A percentile compares a stretch with the other conserved stretches of the same genome.
Evolutionary conservation across 495 filamentous ascomycete species (phyloP).

Genomic region (Aspergillus haitiensis): DNA sequence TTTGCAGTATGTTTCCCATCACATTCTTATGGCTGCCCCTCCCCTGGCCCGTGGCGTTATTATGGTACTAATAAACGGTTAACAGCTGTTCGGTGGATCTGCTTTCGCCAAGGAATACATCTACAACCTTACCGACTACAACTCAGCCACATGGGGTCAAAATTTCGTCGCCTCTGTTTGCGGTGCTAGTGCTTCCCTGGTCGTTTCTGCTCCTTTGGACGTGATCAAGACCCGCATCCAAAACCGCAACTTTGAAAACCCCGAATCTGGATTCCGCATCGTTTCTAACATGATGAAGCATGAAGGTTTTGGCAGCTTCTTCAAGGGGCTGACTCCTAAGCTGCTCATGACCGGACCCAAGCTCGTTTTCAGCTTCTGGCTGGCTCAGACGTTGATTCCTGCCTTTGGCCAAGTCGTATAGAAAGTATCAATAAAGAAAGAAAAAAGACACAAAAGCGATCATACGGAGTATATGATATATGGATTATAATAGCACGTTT

Average conservation of each 20-base stretch:
- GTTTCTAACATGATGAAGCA: constrained; percentile 85
- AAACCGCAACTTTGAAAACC: constrained; percentile 98
- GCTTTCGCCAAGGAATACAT: constrained; percentile 98
- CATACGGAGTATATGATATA: constrained; percentile 19
- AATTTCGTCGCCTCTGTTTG: constrained; percentile 97
- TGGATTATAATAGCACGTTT: constrained; percentile 24
- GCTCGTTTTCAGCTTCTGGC: constrained; percentile 99
- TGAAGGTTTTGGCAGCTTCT: constrained; percentile 84
- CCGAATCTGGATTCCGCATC: constrained; percentile 90
- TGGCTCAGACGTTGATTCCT: constrained; percentile 90
- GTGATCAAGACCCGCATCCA: constrained; percentile 99
- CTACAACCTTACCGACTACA: constrained; percentile 86
- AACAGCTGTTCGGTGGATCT: constrained; percentile 91
- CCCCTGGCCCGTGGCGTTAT: no score
- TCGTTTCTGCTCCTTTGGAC: constrained; percentile 94
- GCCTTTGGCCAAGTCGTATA: constrained; percentile 63
- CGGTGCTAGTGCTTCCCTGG: constrained; percentile 85
- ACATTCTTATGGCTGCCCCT: constrained; percentile 5
- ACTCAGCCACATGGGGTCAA: constrained; percentile 88
- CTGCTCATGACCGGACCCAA: constrained; percentile 98
- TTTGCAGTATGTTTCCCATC: constrained; percentile 73
- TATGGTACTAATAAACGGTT: constrained; percentile 21
- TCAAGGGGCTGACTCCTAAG: constrained; percentile 97
- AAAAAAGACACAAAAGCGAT: constrained; percentile 18
- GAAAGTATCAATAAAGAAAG: constrained; percentile 39